Base-by-base conservation (phyloP, 2,329 filamentous ascomycete genomes). In the Camptophora hylomeconis region DNA sequence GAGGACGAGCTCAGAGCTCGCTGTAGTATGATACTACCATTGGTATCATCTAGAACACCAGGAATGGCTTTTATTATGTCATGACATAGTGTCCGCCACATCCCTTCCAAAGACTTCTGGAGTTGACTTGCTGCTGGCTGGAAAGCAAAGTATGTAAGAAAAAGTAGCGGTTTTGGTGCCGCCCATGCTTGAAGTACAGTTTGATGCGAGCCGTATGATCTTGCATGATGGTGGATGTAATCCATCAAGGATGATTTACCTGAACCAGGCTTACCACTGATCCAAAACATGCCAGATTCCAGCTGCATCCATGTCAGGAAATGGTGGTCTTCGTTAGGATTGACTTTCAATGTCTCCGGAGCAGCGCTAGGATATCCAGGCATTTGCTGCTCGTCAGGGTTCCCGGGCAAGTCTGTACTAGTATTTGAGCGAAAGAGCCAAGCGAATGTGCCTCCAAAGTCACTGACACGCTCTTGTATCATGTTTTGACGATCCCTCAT, bases 181-280 rank as follows among this genome's bases (percentile, higher is more conserved):
- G 30, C 30, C 33, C 33, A 36, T 32, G n/a, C n/a, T 30, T 23
- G 17, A 5, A 36, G 20, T 18, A 17, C 12, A 9, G 7, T 20
- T 8, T 15, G 24, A 4, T 11, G 20, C 9, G 11, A 4, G 5
- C 13, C 6, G 5, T 14, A n/a, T 4, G 20, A 7, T 10, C 24
- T 21, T 11, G 32, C 12, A 12, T 35, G 23, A 5, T 32, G 19
- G 16, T 38, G 30, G 5, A 41, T 24, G 16, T 33, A 47, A n/a
- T 27, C 26, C 43, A 44, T 41, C 10, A 45, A 24, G 1, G 36
- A 41, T 3, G 38, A 40, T 32, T 45, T 47, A 1, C 44, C 42
- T 3, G 38, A 31, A n/a, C 44, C 44, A 7, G 42, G 39, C 15
- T 46, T 44, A 7, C 42, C 42, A 17, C 36, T 38, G 11, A 46